Percentiles rank a stretch among this genome's conserved stretches.
phyloP scores from a whole-genome alignment of 164 flowering plant species.

The Chimonanthus praecox region DNA sequence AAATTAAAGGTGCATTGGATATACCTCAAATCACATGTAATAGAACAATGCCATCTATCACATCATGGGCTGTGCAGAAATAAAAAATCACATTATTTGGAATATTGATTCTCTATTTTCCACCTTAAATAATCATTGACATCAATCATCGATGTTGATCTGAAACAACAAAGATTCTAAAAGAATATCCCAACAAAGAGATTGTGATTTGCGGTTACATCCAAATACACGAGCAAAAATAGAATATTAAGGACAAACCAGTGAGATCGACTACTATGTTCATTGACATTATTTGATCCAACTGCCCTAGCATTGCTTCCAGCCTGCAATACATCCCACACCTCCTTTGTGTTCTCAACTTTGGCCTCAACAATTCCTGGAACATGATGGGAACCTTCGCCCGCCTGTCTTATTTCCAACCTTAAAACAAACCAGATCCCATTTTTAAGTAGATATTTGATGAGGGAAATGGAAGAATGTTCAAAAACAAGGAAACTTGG shows the following conservation, averaged over 20 bases:
- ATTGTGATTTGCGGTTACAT: background rate
- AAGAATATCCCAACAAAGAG: too few relatives aligned
- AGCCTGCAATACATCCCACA: slow-evolving; percentile 71
- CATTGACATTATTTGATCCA: slow-evolving; percentile 85
- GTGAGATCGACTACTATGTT: slow-evolving; percentile 93
- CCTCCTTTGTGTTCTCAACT: slow-evolving; percentile 60
- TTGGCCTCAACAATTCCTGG: slow-evolving; percentile 84
- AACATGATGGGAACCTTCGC: slow-evolving; percentile 80
- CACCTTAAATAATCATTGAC: background rate
- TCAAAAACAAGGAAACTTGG: background rate
- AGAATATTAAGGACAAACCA: slow-evolving; percentile 38
- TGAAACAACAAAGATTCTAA: too few relatives aligned
- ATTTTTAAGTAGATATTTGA: background rate
- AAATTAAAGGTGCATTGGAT: background rate
- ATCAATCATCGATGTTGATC: background rate
- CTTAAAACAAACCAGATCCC: slow-evolving; percentile 22
- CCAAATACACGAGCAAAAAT: background rate
- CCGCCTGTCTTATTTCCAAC: slow-evolving; percentile 78
- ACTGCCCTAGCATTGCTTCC: slow-evolving; percentile 84
- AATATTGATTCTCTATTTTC: background rate
- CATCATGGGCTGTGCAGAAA: background rate
- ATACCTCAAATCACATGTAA: background rate
- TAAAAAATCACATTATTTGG: background rate
- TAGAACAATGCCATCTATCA: background rate
- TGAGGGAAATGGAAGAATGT: background rate